Percentiles rank a stretch among this genome's conserved stretches.
These are phyloP conservation scores for Coemansia sp. DNA, from an alignment of 192 early-diverging fungal species.

Conservation along the genomic window DNA sequence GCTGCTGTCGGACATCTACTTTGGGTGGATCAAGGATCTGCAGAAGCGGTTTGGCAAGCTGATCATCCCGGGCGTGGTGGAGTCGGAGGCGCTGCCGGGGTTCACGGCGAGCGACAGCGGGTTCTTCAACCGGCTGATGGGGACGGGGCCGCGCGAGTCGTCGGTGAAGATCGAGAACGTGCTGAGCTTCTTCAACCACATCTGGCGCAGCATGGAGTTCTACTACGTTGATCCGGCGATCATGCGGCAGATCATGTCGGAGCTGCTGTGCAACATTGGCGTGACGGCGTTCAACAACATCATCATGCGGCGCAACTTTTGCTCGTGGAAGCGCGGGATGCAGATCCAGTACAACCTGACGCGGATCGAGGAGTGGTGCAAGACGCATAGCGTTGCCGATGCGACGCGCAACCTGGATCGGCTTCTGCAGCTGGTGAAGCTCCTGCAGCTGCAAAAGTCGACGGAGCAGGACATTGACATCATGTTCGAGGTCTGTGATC, in stretches of 20 bases:
- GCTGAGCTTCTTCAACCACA: slow-evolving; percentile 89
- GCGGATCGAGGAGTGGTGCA: slow-evolving; percentile 99
- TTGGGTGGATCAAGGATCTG: slow-evolving; percentile 97
- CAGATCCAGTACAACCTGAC: slow-evolving; percentile 99
- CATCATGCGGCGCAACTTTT: slow-evolving; percentile 97
- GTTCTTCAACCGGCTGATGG: slow-evolving; percentile 88
- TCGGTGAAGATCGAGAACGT: slow-evolving; percentile 93
- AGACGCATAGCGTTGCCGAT: slow-evolving; percentile 89
- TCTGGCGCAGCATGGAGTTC: slow-evolving; percentile 94
- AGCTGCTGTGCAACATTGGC: slow-evolving; percentile 94
- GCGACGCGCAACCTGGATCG: slow-evolving; percentile 88
- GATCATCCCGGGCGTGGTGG: slow-evolving; percentile 95
- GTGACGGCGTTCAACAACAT: slow-evolving; percentile 96
- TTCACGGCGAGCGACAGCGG: slow-evolving; percentile 91
- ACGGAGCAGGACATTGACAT: slow-evolving; percentile 88
- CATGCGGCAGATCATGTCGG: slow-evolving; percentile 89
- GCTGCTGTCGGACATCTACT: slow-evolving; percentile 92
- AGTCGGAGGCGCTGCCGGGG: slow-evolving; percentile 91
- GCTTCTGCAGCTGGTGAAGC: slow-evolving; percentile 94
- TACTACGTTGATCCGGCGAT: slow-evolving; percentile 95
- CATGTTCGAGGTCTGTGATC: slow-evolving; percentile 98
- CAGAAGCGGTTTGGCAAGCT: slow-evolving; percentile 93
- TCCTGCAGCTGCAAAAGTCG: slow-evolving; percentile 79
- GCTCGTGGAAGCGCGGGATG: slow-evolving; percentile 99
- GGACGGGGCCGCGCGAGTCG: slow-evolving; percentile 68